phyloP scores from a whole-genome alignment of 2,329 filamentous ascomycete genomes.

The Hymenoscyphus scutula region DNA sequence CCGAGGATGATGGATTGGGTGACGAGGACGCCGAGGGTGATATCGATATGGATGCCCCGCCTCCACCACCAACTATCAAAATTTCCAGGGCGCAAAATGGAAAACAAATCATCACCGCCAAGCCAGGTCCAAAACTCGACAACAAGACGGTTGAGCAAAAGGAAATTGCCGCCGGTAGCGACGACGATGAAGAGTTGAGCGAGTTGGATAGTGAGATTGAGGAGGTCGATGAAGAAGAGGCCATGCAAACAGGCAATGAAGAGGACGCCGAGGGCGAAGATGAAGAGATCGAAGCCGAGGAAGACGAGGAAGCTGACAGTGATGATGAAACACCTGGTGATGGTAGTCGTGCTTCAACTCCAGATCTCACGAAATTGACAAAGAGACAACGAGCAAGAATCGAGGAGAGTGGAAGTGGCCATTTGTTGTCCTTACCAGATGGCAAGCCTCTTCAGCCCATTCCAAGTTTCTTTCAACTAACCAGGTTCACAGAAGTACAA shows the following conservation, averaged over 20 bases:
- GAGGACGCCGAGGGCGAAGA: conserved; percentile 47
- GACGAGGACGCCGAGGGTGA: conserved; percentile 47
- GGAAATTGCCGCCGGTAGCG: conserved; percentile 31
- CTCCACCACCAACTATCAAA: conserved; percentile 34
- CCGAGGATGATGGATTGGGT: conserved; percentile 41
- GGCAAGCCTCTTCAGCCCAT: conserved; percentile 21
- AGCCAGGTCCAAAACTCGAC: conserved; percentile 26
- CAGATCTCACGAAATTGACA: conserved; percentile 65
- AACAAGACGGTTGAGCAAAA: conserved; percentile 33
- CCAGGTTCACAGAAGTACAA: conserved; percentile 54
- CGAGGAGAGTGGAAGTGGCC: conserved; percentile 47
- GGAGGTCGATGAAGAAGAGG: conserved; percentile 51
- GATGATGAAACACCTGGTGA: conserved; percentile 43
- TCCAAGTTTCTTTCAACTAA: conserved; percentile 16
- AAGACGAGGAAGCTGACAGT: conserved; percentile 39
- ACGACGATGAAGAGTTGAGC: conserved; percentile 39
- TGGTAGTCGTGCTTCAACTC: conserved; percentile 54
- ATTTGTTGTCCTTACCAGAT: conserved; percentile 45
- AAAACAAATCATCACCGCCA: conserved; percentile 31
- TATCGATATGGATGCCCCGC: conserved; percentile 35
- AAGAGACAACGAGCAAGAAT: conserved; percentile 62
- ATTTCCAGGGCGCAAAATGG: conserved; percentile 30
- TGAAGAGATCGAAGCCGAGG: conserved; percentile 41
- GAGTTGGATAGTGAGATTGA: conserved; percentile 38
- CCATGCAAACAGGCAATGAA: conserved; percentile 38